These are phyloP conservation scores for Amorphotheca resinae DNA, from an alignment of 495 filamentous ascomycete species.

Conservation along the genomic window DNA sequence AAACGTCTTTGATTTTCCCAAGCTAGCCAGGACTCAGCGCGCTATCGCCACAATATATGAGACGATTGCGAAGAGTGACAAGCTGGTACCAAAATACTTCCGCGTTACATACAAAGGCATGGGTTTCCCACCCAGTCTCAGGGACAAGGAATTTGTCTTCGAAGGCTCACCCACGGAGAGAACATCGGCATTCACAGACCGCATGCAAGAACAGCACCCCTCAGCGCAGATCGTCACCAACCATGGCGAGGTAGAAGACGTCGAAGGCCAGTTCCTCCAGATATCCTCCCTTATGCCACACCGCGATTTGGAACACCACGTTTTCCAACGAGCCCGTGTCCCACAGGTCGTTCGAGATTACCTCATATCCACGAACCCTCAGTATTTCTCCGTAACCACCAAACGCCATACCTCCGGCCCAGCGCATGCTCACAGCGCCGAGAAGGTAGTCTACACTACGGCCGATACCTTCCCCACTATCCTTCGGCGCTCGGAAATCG, in stretches of 20 bases:
- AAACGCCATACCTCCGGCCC: slow-evolving; percentile 52
- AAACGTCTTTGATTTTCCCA: slow-evolving; percentile 80
- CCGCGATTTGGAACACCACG: slow-evolving; percentile 70
- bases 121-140: slow-evolving; percentile 67
- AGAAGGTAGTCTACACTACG: slow-evolving; percentile 78
- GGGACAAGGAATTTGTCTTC: slow-evolving; percentile 90
- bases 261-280: slow-evolving; percentile 88
- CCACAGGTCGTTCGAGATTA: slow-evolving; percentile 72
- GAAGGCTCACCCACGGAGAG: slow-evolving; percentile 69
- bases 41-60: slow-evolving; percentile 94
- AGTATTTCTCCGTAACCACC: slow-evolving; percentile 59
- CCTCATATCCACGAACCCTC: slow-evolving; percentile 60
- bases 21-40: slow-evolving; percentile 75
- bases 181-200: slow-evolving; percentile 73
- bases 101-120: slow-evolving; percentile 84
- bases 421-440: slow-evolving; percentile 59
- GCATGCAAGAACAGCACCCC: slow-evolving; percentile 85
- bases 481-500: slow-evolving; percentile 73
- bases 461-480: slow-evolving; percentile 87
- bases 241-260: slow-evolving; percentile 53
- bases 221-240: slow-evolving; percentile 67
- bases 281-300: slow-evolving; percentile 70
- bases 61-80: slow-evolving; percentile 66
- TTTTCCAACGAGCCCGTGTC: slow-evolving; percentile 80
- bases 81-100: slow-evolving; percentile 74